Evolutionary conservation across 345 rosid species (phyloP).

Genomic region (Ceriops decandra): DNA sequence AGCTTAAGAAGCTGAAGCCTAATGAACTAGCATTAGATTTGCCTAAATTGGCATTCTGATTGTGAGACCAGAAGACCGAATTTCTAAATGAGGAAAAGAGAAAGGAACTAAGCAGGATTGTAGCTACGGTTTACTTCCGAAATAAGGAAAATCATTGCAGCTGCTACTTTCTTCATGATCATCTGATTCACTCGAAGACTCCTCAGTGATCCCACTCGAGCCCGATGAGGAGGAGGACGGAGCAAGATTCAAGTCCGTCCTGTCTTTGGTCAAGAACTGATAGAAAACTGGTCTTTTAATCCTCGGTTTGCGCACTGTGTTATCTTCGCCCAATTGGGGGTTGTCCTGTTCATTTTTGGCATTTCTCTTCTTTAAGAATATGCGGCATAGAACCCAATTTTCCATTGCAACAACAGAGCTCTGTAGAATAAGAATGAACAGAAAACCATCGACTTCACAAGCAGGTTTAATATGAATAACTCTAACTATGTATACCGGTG

Average conservation of each 20-base stretch:
- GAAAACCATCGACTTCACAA: constrained; percentile 8
- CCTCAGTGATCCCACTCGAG: constrained; percentile 84
- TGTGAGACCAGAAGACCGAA: constrained; percentile 26
- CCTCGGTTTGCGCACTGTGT: constrained; percentile 27
- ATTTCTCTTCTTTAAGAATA: constrained; percentile 80
- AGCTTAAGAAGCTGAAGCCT: constrained; percentile 24
- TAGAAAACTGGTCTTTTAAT: constrained; percentile 57
- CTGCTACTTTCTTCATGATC: constrained; percentile 71
- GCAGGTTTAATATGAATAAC: not conserved
- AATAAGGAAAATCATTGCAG: constrained; percentile 59
- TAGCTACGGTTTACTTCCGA: constrained; percentile 57
- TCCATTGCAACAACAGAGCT: constrained; percentile 38
- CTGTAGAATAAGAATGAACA: constrained; percentile 28
- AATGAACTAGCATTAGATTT: constrained; percentile 27
- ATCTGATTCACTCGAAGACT: constrained; percentile 44
- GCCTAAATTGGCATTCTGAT: constrained; percentile 31
- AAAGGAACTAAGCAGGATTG: not conserved
- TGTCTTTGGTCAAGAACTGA: constrained; percentile 65
- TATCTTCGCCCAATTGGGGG: constrained; percentile 27
- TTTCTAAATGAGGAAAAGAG: constrained; percentile 26
- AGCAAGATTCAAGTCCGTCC: constrained; percentile 56
- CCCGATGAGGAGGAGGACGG: constrained; percentile 62
- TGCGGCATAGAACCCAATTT: constrained; percentile 92
- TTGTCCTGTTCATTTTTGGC: constrained; percentile 44
- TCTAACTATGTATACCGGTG: not conserved